Conservation (phyloP, 768 basidiomycete genomes). For the Phlegmacium glaucopus region DNA sequence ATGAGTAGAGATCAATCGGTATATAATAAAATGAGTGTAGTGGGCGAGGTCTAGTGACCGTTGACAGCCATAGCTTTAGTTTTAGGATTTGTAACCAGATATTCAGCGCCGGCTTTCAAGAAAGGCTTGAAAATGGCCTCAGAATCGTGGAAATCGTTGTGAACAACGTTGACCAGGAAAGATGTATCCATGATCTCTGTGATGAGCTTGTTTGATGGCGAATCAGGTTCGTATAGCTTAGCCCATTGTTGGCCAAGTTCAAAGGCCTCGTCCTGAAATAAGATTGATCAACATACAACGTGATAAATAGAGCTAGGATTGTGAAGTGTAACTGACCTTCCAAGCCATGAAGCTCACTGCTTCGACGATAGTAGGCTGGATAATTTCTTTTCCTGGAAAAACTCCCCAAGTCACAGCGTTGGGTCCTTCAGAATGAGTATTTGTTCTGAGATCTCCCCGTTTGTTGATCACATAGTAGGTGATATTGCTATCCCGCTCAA, state of each 20-base stretch:
- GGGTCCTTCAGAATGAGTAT: conserved; percentile 91
- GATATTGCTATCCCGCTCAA: conserved; percentile 83
- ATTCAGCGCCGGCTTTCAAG: conserved; percentile 69
- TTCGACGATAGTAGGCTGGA: conserved; percentile 96
- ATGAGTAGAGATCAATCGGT: conserved; percentile 9
- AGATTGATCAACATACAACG: neutral
- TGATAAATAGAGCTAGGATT: conserved; percentile 1
- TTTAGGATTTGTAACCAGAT: conserved; percentile 32
- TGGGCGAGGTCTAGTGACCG: conserved; percentile 29
- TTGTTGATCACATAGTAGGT: conserved; percentile 99
- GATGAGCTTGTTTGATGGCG: conserved; percentile 73
- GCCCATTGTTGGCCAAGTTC: conserved; percentile 94
- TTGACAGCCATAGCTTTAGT: conserved; percentile 35
- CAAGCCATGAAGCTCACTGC: conserved; percentile 98
- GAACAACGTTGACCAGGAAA: conserved; percentile 92
- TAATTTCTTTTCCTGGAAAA: conserved; percentile 94
- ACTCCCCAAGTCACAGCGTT: conserved; percentile 99
- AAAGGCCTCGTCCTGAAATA: conserved; percentile 84
- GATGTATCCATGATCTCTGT: conserved; percentile 74
- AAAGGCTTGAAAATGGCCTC: conserved; percentile 88
- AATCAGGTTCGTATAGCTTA: conserved; percentile 74
- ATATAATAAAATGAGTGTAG: conserved; percentile 8
- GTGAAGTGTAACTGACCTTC: conserved; percentile 56
- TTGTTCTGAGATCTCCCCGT: conserved; percentile 90
- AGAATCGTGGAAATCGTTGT: conserved; percentile 89